Base-by-base conservation (phyloP, 352 stramenopile species). In the Pythium folliculosum region DNA sequence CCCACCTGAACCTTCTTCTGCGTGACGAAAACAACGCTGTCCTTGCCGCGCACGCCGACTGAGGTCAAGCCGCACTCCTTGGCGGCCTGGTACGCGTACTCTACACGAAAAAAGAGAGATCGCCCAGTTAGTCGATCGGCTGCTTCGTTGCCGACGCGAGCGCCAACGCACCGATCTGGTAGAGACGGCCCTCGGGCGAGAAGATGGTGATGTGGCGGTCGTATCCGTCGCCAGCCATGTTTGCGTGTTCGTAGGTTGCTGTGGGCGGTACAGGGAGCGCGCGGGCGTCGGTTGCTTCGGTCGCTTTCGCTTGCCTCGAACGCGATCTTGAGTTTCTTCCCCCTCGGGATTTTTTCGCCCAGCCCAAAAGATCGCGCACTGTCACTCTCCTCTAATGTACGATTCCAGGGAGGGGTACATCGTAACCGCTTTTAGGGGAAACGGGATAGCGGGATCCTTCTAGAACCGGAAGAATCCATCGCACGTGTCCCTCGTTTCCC, bases 61-160 rank as follows among this genome's bases (percentile, higher is more conserved):
- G 96, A 98, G 47, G 98, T 99, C 32, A 99, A 79, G 25, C 94
- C 97, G 63, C 81, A 89, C 63, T 91, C 86, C 65, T 96, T 93
- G 16, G 96, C 96, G n/a, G 95, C 95, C 64, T 99, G 99, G 82
- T 99, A 99, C 52, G 97, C 97, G 84, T 99, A 99, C 77, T 99
- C 98, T 97, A 49, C 6, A 52, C 23, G n/a, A n/a, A n/a, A n/a
- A n/a, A n/a, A n/a, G n/a, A n/a, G n/a, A n/a, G n/a, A n/a, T n/a
- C n/a, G n/a, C n/a, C n/a, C n/a, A n/a, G 32, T 65, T 13, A 22
- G 35, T 45, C 21, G 54, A 30, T 38, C 14, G 2, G 2, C 22
- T 60, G 30, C 3, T 23, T 60, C 37, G 19, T 35, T 14, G 49
- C 13, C 9, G 12, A 2, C 25, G 13, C 6, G 7, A n/a, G 35